Base-by-base conservation (phyloP, 257 asterid genomes). In the Verbascum thapsus region DNA sequence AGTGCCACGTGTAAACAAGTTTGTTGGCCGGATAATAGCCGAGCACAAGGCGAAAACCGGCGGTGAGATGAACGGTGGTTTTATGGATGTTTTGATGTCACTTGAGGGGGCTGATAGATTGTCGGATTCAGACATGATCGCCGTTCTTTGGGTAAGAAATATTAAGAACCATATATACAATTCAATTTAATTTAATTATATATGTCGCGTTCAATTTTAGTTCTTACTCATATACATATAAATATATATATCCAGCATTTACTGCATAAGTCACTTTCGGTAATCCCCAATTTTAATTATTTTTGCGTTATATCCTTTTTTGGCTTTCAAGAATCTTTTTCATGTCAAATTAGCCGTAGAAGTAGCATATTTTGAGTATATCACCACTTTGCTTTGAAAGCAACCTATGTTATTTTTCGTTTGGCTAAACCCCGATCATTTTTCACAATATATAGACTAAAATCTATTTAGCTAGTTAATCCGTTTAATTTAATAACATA, bases 121-220 rank as follows among this genome's bases (percentile, higher is more conserved):
- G 52, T 83, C 97, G 10, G 83, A 83, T n/a, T 70, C 86, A 13
- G 95, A 90, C 72, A 90, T 85, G 87, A 78, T 87, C 77, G 88
- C 96, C 66, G 90, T 90, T 60, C 88, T 87, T 7, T 90, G 97
- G 97, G 97, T 90, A 82, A 78, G 74, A 23, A 54, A 7, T 47
- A 9, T n/a, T n/a, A n/a, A n/a, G n/a, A n/a, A n/a, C n/a, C n/a
- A n/a, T n/a, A n/a, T n/a, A n/a, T n/a, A n/a, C n/a, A n/a, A n/a
- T n/a, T n/a, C n/a, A n/a, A 47, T 4, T 12, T 34, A 19, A 16
- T 57, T 51, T n/a, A n/a, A 19, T 8, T 10, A 5, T 52, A 35
- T 23, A n/a, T 48, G 61, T 50, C 65, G 42, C 22, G 5, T 26
- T 30, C 17, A 23, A 20, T 40, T 57, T 3, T 41, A 23, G 53